phyloP scores from a whole-genome alignment of 2,329 filamentous ascomycete species.

The Fusarium sp. region DNA sequence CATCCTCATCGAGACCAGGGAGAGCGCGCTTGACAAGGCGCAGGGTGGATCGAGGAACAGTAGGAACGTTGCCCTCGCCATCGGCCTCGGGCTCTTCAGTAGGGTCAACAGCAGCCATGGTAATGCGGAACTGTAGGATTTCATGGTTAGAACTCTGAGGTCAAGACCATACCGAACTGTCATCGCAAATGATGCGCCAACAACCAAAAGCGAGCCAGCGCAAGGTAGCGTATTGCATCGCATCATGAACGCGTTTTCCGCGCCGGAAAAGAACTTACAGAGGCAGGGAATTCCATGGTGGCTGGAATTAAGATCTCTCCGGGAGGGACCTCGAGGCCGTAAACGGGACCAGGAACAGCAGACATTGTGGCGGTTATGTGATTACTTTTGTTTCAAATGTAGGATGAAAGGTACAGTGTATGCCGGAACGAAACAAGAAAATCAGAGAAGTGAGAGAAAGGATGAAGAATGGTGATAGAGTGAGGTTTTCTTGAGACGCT shows the following conservation, averaged over 20 bases:
- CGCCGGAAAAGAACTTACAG: conserved; percentile 68
- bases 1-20: conserved; percentile 65
- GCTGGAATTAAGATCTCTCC: conserved; percentile 86
- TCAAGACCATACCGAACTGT: neutral
- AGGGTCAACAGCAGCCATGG: conserved; percentile 98
- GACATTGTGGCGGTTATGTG: conserved; percentile 60
- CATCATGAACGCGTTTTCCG: neutral
- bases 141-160: conserved; percentile 26
- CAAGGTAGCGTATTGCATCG: neutral
- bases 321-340: conserved; percentile 90
- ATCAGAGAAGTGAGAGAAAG: conserved; percentile 18
- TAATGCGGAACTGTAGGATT: conserved; percentile 84
- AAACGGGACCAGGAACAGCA: conserved; percentile 79
- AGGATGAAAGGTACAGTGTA: conserved; percentile 2
- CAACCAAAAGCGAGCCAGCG: neutral
- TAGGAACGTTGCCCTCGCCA: conserved; percentile 69
- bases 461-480: conserved; percentile 32
- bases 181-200: conserved; percentile 28
- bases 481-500: conserved; percentile 31
- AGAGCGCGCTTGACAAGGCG: conserved; percentile 85
- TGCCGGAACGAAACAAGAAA: conserved; percentile 11
- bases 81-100: conserved; percentile 78
- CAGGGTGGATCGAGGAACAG: conserved; percentile 82
- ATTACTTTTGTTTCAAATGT: conserved; percentile 1
- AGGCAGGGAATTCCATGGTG: conserved; percentile 81